phyloP scores from a whole-genome alignment of 495 filamentous ascomycete genomes.

The Hyphodiscus hymeniophilus region DNA sequence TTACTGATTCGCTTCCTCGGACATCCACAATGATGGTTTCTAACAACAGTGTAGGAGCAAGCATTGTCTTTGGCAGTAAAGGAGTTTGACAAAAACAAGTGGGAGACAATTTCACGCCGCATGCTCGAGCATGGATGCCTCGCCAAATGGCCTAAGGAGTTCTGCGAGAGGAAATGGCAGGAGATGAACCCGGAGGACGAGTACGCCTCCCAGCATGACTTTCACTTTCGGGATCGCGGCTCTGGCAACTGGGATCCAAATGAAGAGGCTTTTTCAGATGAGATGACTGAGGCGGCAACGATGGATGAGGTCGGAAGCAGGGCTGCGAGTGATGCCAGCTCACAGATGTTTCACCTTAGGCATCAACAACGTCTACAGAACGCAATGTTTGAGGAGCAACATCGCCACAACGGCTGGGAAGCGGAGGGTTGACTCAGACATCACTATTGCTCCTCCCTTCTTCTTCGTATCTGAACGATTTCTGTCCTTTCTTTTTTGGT shows the following conservation, averaged over 20 bases:
- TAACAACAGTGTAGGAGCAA: neutral
- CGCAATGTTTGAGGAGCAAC: slow-evolving; percentile 3
- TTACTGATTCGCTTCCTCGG: neutral
- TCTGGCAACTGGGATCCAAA: neutral
- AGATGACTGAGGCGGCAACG: neutral
- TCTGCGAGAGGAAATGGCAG: slow-evolving; percentile 7
- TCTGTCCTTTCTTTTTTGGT: neutral
- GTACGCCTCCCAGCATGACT: too few species aligned
- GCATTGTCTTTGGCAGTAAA: slow-evolving; percentile 4
- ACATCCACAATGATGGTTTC: neutral
- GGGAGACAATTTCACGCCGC: slow-evolving; percentile 4
- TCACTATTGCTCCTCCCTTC: neutral
- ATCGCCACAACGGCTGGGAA: slow-evolving; percentile 7
- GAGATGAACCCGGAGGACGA: slow-evolving; percentile 7
- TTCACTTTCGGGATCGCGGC: neutral
- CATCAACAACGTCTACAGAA: slow-evolving; percentile 5
- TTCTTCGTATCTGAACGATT: neutral
- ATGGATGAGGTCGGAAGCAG: slow-evolving; percentile 9
- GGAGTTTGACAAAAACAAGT: slow-evolving; percentile 3
- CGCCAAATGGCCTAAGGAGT: slow-evolving; percentile 10
- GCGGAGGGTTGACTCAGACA: neutral
- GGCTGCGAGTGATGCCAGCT: slow-evolving; percentile 7
- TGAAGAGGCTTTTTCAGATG: slow-evolving; percentile 6
- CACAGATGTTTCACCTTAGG: neutral
- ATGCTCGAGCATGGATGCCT: slow-evolving; percentile 12